Conservation (phyloP, 257 asterid genomes). For the Ehretia macrophylla region DNA sequence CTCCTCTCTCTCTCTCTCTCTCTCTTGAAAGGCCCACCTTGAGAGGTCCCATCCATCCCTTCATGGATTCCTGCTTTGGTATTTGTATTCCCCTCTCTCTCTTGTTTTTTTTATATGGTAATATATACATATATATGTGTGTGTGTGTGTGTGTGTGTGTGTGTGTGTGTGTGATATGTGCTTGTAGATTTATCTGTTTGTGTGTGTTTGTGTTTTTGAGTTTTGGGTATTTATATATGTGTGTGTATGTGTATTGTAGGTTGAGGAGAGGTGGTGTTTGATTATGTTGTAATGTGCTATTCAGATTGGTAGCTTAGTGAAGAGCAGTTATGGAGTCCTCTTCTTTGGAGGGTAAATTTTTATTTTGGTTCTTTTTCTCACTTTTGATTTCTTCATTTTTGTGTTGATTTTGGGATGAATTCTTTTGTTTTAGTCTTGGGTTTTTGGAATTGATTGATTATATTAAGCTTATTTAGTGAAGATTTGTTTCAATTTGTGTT, state of each 20-base stretch:
- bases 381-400: not conserved
- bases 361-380: not conserved
- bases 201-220: slow-evolving; percentile 1
- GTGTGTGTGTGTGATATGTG: not conserved
- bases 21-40: slow-evolving; percentile 50
- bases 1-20: slow-evolving; percentile 23
- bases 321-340: slow-evolving; percentile 31
- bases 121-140: not conserved
- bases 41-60: slow-evolving; percentile 39
- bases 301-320: slow-evolving; percentile 18
- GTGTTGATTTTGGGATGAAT: slow-evolving; percentile 10
- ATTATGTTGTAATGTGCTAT: slow-evolving; percentile 15
- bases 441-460: not conserved
- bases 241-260: slow-evolving; percentile 6
- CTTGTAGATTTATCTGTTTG: not conserved
- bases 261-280: slow-evolving; percentile 11
- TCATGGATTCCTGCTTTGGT: slow-evolving; percentile 49
- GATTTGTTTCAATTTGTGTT: no score
- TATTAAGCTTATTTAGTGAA: no score
- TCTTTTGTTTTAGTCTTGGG: not conserved
- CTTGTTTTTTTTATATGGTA: slow-evolving; percentile 1
- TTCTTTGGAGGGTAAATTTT: slow-evolving; percentile 42
- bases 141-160: not conserved
- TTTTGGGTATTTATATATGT: slow-evolving; percentile 1
- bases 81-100: slow-evolving; percentile 25